Evolutionary conservation across 306 rosid genomes (phyloP), one percentile per base, ranked within the genome.

Genomic region (Spatholobus suberectus): DNA sequence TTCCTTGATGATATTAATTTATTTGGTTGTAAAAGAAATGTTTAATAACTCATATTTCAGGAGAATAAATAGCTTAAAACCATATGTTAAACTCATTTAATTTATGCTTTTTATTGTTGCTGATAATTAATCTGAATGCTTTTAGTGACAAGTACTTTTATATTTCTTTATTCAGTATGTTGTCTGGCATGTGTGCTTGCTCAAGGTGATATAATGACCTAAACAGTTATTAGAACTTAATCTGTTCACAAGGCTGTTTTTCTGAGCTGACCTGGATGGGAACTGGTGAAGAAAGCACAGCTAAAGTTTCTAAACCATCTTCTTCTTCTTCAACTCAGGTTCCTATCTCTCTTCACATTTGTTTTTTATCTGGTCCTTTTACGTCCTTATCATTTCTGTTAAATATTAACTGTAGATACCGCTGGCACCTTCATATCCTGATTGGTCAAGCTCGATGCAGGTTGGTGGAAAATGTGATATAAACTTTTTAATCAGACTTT

Each of bases 371-470:
- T 27, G n/a, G 18, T 41, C 23, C 38, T 73, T 76, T 44, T 26
- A 18, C 17, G 71, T 58, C 57, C 44, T 68, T 38, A 59, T 55
- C 23, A 21, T 46, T 73, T 21, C 71, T 71, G 67, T 57, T 70
- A 40, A 58, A 80, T 80, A 20, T 80, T 13, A 79, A 43, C 89
- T 91, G 93, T 94, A 94, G 78, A 69, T 88, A 13, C 91, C 94
- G 8, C 63, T 80, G 20, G 52, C 90, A 20, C 96, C 91, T 84
- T 77, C 94, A 4, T 94, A 90, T 86, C 86, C 98, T 32, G 97
- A 94, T 82, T 94, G 98, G 98, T 90, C 98, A 8, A 88, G 87
- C 88, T 84, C 97, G 46, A 88, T 94, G 94, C 97, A 94, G 95
- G 98, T 94, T 77, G 55, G 54, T 63, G 81, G 57, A 41, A 40